Conservation (phyloP, 129 eudicot genomes). For the Flaveria linearis region DNA sequence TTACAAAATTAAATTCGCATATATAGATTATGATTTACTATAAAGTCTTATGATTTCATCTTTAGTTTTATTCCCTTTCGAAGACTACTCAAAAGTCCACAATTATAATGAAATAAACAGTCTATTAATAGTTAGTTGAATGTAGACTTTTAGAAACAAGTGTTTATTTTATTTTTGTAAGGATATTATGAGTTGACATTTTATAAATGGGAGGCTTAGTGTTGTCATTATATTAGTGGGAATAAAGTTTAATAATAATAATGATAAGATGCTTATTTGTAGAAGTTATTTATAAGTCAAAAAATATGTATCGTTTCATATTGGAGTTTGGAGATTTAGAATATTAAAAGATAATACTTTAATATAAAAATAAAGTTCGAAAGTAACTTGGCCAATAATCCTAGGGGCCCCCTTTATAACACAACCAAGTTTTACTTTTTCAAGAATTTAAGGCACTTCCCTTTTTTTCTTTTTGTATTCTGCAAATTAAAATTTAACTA, state of each 20-base stretch:
- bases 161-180: background rate
- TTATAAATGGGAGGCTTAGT: background rate
- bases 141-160: background rate
- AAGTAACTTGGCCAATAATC: no score
- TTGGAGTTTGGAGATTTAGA: background rate
- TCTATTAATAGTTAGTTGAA: background rate
- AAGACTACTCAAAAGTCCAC: background rate
- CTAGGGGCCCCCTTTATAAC: background rate
- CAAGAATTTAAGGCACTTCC: background rate
- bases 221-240: conserved; percentile 4
- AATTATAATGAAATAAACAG: background rate
- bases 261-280: background rate
- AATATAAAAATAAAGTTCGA: background rate
- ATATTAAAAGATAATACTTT: background rate
- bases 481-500: background rate
- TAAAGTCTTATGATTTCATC: background rate
- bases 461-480: background rate
- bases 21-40: background rate
- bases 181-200: background rate
- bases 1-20: no score
- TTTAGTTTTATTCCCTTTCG: background rate
- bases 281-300: background rate
- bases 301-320: background rate
- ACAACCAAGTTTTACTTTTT: background rate
- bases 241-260: background rate